Evolutionary conservation across 345 rosid genomes (phyloP), one percentile per base, ranked within the genome.

Genomic region (Sisymbrium irio): DNA sequence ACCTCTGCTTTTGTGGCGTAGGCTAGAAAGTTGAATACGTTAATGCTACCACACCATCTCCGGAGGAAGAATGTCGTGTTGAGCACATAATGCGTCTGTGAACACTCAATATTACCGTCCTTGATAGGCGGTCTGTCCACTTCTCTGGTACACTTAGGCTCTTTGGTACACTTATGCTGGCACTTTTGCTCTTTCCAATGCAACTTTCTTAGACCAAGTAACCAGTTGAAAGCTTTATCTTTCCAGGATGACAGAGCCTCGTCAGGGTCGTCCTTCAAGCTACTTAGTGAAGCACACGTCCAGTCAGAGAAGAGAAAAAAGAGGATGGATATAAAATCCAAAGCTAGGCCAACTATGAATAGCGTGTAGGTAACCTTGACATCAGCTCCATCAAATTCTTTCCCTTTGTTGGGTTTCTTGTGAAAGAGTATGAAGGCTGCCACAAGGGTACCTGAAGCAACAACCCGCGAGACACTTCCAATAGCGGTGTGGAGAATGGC

Each of bases 291-390:
- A 13, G 63, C 82, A 5, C 72, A 78, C 0, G 82, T 83, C 93
- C 96, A 84, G 39, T 92, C 85, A 0, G 94, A 89, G 63, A 85
- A 70, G 72, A 85, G 7, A 59, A 83, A 78, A 79, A 83, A 80
- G 60, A 79, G 6, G 11, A 83, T 8, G 1, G 88, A 75, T 0
- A 78, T 20, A 0, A 67, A 3, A 47, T 92, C 94, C 2, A 89
- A 83, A 0, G 78, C 81, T 4, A 88, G 17, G 0, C 88, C 92
- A 47, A 87, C 85, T 2, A 59, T 17, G 33, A 84, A 78, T 75
- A 89, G 67, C 4, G 78, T 67, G 71, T 85, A 86, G 2, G 93
- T 86, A 39, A 92, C 60, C 20, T 41, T 64, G 5, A 89, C 74
- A 66, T 89, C 92, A 14, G 80, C 30, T 0, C 2, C 28, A 10